phyloP scores from a whole-genome alignment of 768 basidiomycete genomes.

The Kwoniella mangroviensis region DNA sequence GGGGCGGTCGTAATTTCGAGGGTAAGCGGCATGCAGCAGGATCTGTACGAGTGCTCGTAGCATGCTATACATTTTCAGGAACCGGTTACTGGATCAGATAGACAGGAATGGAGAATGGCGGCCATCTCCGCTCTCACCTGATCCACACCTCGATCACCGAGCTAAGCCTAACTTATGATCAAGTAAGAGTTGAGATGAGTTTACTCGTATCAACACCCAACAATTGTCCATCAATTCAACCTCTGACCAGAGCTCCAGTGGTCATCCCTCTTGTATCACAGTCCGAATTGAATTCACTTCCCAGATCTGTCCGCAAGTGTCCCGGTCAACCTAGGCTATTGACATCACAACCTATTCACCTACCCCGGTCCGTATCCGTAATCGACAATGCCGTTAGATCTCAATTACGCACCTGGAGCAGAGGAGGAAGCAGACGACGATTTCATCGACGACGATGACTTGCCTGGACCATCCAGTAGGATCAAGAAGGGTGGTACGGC shows the following conservation, averaged over 20 bases:
- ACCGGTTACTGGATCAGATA: neutral
- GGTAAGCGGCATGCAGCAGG: no score
- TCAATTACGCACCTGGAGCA: constrained; percentile 27
- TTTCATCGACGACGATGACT: constrained; percentile 36
- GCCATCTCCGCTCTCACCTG: neutral
- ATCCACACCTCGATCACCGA: neutral
- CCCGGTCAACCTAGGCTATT: neutral
- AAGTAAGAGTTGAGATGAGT: no score
- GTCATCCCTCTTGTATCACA: no score
- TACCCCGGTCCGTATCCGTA: neutral
- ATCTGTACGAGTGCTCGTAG: neutral
- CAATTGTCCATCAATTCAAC: neutral
- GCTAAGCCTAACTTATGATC: neutral
- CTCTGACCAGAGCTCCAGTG: neutral
- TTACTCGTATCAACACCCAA: no score
- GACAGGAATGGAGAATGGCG: neutral
- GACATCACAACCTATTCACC: neutral
- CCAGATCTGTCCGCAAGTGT: no score
- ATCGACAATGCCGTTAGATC: constrained; percentile 29
- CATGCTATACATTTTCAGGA: neutral
- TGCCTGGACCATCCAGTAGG: constrained; percentile 37
- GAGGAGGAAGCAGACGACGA: constrained; percentile 39
- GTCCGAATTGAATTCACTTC: no score
- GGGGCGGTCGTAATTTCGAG: neutral
- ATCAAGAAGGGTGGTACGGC: constrained; percentile 12